Conservation (phyloP, 106 monocot species). For the Acanthochlamys bracteata region DNA sequence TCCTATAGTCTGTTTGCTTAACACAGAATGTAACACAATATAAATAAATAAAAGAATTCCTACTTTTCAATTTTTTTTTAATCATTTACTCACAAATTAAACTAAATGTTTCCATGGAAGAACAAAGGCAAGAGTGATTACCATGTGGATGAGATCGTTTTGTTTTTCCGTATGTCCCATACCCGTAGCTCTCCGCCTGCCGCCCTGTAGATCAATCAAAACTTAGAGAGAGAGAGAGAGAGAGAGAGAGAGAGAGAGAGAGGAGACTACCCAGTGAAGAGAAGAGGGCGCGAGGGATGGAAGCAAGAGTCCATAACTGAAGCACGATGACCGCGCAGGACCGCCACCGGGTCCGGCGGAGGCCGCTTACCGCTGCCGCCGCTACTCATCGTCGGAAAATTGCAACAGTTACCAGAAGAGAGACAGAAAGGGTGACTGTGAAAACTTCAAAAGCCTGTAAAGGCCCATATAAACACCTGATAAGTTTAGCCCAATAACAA, state of each 20-base stretch:
- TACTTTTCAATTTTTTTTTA: too few species aligned
- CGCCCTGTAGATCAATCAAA: slow-evolving; percentile 17
- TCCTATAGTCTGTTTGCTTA: too few species aligned
- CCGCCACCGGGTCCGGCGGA: slow-evolving; percentile 9
- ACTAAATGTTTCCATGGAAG: too few species aligned
- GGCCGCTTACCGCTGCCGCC: not conserved
- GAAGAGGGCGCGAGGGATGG: slow-evolving; percentile 7
- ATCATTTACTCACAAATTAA: too few species aligned
- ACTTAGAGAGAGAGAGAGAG: not conserved
- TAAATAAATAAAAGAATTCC: too few species aligned
- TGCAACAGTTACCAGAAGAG: too few species aligned
- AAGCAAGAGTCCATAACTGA: slow-evolving; percentile 8
- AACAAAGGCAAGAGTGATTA: too few species aligned
- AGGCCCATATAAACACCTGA: too few species aligned
- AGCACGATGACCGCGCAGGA: slow-evolving; percentile 7
- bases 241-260: not conserved
- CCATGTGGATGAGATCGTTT: slow-evolving; percentile 61
- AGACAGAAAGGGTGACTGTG: too few species aligned
- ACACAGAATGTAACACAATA: too few species aligned
- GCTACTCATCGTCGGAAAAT: not conserved
- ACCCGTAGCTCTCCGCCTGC: slow-evolving; percentile 74
- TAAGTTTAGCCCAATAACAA: too few species aligned
- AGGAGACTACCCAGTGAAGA: slow-evolving; percentile 8
- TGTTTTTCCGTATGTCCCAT: slow-evolving; percentile 68
- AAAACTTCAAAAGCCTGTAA: too few species aligned